phyloP scores from a whole-genome alignment of 2,329 filamentous ascomycete genomes.

The Chaetoscypha palmicola region DNA sequence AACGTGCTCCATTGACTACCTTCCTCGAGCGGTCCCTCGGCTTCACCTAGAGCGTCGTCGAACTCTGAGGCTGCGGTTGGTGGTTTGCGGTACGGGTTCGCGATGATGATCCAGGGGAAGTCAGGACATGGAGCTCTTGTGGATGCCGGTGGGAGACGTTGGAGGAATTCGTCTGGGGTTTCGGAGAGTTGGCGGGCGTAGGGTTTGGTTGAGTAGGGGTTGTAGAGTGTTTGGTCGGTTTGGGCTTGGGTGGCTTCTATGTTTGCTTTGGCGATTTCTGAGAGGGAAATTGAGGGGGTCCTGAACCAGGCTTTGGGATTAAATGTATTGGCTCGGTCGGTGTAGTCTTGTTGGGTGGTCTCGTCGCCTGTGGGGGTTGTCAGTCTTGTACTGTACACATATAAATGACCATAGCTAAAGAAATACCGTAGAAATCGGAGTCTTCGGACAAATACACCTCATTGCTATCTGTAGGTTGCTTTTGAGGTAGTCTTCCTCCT shows the following conservation, averaged over 20 bases:
- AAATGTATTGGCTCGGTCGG: conserved; percentile 44
- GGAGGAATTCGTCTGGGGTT: conserved; percentile 56
- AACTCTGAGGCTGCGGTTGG: conserved; percentile 1
- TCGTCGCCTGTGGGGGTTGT: conserved; percentile 47
- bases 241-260: conserved; percentile 7
- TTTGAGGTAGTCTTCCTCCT: no score
- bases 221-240: conserved; percentile 37
- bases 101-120: conserved; percentile 66
- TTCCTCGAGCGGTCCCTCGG: conserved; percentile 24
- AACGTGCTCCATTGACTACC: conserved; percentile 19
- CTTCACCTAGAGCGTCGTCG: conserved; percentile 27
- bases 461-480: conserved; percentile 1
- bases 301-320: conserved; percentile 45
- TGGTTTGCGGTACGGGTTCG: conserved; percentile 48
- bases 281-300: conserved; percentile 29
- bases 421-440: conserved; percentile 50
- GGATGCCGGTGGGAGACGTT: conserved; percentile 59
- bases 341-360: conserved; percentile 39
- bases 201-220: conserved; percentile 48
- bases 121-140: conserved; percentile 36
- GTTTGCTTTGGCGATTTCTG: conserved; percentile 30
- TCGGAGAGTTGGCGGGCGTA: conserved; percentile 58
- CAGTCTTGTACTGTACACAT: conserved; percentile 13
- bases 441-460: conserved; percentile 33
- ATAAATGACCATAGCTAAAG: no score